Percentiles rank a stretch among this genome's conserved stretches.
These are phyloP conservation scores for Eutypella sp. DNA, from an alignment of 2,329 filamentous ascomycete genomes.

Conservation along the genomic window DNA sequence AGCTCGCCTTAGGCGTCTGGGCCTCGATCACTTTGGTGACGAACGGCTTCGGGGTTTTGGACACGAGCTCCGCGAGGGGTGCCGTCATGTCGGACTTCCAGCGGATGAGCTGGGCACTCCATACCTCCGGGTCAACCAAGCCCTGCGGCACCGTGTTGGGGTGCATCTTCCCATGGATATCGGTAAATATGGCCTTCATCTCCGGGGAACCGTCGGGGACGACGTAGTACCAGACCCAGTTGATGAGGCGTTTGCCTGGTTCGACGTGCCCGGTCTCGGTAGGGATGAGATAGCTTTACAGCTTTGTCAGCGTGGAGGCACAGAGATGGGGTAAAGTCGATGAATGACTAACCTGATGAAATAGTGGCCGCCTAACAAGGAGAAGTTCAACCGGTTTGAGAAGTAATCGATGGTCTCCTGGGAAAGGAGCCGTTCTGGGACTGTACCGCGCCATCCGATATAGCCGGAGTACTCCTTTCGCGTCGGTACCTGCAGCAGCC, in stretches of 20 bases:
- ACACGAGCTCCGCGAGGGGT: constrained; percentile 37
- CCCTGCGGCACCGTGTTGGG: constrained; percentile 38
- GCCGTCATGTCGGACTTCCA: constrained; percentile 22
- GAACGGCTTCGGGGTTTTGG: constrained; percentile 35
- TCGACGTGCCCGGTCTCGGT: constrained; percentile 33
- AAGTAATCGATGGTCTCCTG: constrained; percentile 15
- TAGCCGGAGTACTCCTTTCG: constrained; percentile 21
- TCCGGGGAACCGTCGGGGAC: constrained; percentile 32
- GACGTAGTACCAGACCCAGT: constrained; percentile 44
- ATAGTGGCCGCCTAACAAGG: constrained; percentile 13
- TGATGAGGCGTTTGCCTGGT: constrained; percentile 36
- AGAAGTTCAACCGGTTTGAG: constrained; percentile 4
- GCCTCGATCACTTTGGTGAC: constrained; percentile 41
- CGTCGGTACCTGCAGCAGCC: constrained; percentile 14
- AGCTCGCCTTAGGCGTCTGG: constrained; percentile 30
- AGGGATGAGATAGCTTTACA: constrained; percentile 36
- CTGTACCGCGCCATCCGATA: constrained; percentile 22
- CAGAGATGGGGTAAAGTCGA: not conserved
- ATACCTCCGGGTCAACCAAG: constrained; percentile 31
- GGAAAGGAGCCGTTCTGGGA: constrained; percentile 16
- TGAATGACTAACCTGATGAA: constrained; percentile 15
- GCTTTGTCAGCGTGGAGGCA: not conserved
- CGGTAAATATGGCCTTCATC: constrained; percentile 38
- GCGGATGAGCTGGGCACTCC: constrained; percentile 25
- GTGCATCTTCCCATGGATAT: constrained; percentile 33